Evolutionary conservation across 768 basidiomycete genomes (phyloP).

Genomic region (Lactarius pseudohatsudake): DNA sequence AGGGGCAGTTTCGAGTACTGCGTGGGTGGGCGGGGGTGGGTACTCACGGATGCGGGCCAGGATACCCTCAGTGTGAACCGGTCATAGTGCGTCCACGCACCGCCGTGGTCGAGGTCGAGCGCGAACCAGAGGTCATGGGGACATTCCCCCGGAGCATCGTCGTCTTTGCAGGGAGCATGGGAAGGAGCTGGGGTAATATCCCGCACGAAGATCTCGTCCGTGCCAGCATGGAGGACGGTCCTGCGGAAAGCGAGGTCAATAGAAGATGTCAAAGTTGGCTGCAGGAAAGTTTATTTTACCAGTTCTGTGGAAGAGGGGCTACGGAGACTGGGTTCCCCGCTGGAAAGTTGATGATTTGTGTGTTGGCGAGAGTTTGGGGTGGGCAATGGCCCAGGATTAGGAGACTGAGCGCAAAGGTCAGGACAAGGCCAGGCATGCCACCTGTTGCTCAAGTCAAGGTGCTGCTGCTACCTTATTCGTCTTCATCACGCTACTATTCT

Average conservation of each 20-base stretch:
- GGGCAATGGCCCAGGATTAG: slow-evolving; percentile 1
- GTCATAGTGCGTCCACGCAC: slow-evolving; percentile 31
- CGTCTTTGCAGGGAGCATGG: slow-evolving; percentile 39
- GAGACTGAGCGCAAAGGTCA: neutral
- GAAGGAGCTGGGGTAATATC: slow-evolving; percentile 43
- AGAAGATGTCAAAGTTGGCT: neutral
- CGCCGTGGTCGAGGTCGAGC: slow-evolving; percentile 34
- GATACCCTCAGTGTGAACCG: slow-evolving; percentile 39
- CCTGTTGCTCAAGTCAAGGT: neutral
- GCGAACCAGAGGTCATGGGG: slow-evolving; percentile 36
- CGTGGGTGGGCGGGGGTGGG: too few relatives aligned
- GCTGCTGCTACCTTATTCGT: neutral
- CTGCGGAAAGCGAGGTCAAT: slow-evolving; percentile 33
- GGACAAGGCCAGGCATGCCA: slow-evolving; percentile 2
- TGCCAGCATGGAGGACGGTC: slow-evolving; percentile 39
- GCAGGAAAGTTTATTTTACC: slow-evolving; percentile 25
- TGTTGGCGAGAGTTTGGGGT: slow-evolving; percentile 45
- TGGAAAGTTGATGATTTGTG: slow-evolving; percentile 63
- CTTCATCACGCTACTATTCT: too few relatives aligned
- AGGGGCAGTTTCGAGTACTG: neutral
- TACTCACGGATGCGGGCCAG: slow-evolving; percentile 38
- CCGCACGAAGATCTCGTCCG: slow-evolving; percentile 42
- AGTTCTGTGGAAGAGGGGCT: slow-evolving; percentile 29
- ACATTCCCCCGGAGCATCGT: slow-evolving; percentile 23
- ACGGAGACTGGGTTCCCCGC: slow-evolving; percentile 35